Percentiles rank a stretch among this genome's conserved stretches.
These are phyloP conservation scores for Bruguiera parviflora DNA, from an alignment of 345 rosid species.

Conservation along the genomic window DNA sequence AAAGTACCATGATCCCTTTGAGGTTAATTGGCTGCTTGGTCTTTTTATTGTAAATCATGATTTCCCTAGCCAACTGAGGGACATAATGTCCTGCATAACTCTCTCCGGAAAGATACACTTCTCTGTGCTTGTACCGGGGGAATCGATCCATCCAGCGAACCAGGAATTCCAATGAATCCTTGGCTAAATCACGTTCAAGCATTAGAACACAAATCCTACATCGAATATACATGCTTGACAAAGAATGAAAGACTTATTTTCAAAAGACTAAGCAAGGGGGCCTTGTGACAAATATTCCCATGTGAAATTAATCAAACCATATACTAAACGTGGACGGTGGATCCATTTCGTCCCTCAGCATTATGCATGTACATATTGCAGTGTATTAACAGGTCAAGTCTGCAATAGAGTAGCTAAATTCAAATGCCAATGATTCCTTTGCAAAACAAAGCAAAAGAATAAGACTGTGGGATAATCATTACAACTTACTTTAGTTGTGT, in stretches of 20 bases:
- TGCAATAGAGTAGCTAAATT: constrained; percentile 2
- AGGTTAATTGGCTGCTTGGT: constrained; percentile 65
- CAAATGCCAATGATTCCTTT: constrained; percentile 1
- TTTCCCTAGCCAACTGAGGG: constrained; percentile 82
- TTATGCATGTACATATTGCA: not conserved
- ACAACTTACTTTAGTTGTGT: constrained; percentile 5
- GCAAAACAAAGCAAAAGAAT: not conserved
- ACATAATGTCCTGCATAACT: constrained; percentile 99
- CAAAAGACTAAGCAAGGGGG: not conserved
- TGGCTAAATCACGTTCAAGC: constrained; percentile 42
- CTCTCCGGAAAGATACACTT: constrained; percentile 80
- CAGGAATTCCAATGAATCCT: constrained; percentile 77
- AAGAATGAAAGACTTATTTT: not conserved
- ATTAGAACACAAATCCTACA: not conserved
- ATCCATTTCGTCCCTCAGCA: not conserved
- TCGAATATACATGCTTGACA: not conserved
- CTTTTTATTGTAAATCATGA: constrained; percentile 53
- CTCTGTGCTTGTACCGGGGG: constrained; percentile 72
- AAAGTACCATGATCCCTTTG: constrained; percentile 78
- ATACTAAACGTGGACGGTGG: constrained; percentile 9
- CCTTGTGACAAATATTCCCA: not conserved
- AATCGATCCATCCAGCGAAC: constrained; percentile 72
- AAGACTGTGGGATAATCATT: constrained; percentile 13
- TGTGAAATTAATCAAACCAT: not conserved
- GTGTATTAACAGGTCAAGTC: not conserved